A percentile compares a stretch with the other conserved stretches of the same genome.
These are phyloP conservation scores for Chlorella variabilis DNA, from an alignment of 163 green algal genomes.

Conservation along the genomic window DNA sequence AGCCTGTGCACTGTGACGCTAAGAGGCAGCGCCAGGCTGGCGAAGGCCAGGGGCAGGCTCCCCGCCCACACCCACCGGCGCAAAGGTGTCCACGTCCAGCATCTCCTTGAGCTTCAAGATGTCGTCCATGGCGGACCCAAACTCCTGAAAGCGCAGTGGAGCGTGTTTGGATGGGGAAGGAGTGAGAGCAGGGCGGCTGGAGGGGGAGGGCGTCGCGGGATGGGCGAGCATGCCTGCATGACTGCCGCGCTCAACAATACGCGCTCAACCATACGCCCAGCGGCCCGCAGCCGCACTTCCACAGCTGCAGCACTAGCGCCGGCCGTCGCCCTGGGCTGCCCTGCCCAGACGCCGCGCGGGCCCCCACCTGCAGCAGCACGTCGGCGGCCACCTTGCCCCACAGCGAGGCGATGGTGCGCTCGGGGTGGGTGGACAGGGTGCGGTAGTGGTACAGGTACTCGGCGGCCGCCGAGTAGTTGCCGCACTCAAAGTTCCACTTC, in stretches of 20 bases:
- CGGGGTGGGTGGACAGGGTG: slow-evolving; percentile 85
- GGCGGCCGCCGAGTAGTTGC: slow-evolving; percentile 92
- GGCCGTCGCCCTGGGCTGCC: no score
- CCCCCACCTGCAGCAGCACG: slow-evolving; percentile 85
- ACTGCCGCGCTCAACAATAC: no score
- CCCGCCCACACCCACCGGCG: no score
- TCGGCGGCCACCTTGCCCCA: slow-evolving; percentile 97
- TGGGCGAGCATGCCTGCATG: no score
- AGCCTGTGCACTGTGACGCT: no score
- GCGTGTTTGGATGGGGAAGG: not conserved
- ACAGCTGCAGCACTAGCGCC: no score
- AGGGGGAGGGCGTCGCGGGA: not conserved
- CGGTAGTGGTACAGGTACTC: slow-evolving; percentile 93
- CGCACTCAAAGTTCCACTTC: slow-evolving; percentile 99
- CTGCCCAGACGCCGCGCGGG: no score
- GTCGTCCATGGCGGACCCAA: slow-evolving; percentile 91
- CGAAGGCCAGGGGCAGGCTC: no score
- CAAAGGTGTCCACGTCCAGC: slow-evolving; percentile 90
- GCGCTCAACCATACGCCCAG: no score
- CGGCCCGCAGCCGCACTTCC: no score
- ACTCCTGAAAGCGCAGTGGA: slow-evolving; percentile 63
- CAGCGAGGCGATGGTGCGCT: slow-evolving; percentile 85
- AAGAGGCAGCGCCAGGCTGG: no score
- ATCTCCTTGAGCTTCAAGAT: slow-evolving; percentile 93
- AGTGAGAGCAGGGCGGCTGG: no score